Evolutionary conservation across 2,329 filamentous ascomycete species (phyloP), one percentile per base, ranked within the genome.

Genomic region (Dactylellina haptotyla): DNA sequence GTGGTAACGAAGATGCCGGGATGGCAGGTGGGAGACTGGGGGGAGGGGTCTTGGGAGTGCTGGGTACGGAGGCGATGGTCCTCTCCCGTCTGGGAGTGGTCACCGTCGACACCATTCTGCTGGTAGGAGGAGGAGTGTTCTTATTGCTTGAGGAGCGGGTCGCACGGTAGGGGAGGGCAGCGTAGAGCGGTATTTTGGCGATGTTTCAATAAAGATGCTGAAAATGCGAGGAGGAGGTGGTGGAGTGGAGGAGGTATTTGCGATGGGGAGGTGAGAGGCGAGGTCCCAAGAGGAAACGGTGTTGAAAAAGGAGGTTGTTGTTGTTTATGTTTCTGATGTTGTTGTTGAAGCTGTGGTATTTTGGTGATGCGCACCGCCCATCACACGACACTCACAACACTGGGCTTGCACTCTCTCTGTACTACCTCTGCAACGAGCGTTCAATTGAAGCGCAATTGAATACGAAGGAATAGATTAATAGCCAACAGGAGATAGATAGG

Each of bases 301-400:
- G n/a, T 18, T 1, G 25, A n/a, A 16, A 32, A 16, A 14, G 48
- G 18, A 28, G 4, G 20, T 34, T 48, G 45, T 43, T 57, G 10
- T 41, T 67, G 63, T 58, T 65, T 54, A 65, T 65, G 48, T 65
- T 65, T 51, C 14, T 53, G 37, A 32, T 65, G 53, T 50, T 66
- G 41, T 45, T 34, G 53, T 53, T 61, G 63, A 43, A n/a, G 26
- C 0, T 67, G 45, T 59, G 48, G 45, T 59, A 53, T 53, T 67
- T 37, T 46, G 32, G 80, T 81, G 81, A 79, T 82, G 81, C 81
- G 82, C 30, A 39, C 28, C 23, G 28, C 50, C 10, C 50, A 20
- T 20, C 50, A 54, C 50, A 53, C 26, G 12, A 53, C 50, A 54
- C 46, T 4, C 16, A 18, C 16, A 25, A 46, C n/a, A n/a, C n/a